Evolutionary conservation across 257 asterid genomes (phyloP).

Genomic region (Cruciata laevipes): DNA sequence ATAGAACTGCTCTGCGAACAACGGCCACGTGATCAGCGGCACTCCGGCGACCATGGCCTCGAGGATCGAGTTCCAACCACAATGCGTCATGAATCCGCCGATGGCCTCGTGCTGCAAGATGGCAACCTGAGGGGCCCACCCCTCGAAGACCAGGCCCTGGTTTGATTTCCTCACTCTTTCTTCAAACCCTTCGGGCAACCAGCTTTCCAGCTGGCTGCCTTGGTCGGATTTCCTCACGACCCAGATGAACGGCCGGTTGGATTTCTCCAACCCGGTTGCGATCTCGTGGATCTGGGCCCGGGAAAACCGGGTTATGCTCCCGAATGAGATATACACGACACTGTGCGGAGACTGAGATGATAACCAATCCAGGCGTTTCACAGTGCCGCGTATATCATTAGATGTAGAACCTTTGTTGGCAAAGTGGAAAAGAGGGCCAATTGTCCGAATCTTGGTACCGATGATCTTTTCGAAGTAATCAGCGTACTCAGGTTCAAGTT

Average conservation of each 20-base stretch:
- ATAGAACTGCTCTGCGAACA: conserved; percentile 27
- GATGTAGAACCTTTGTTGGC: conserved; percentile 5
- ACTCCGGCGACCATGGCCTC: conserved; percentile 23
- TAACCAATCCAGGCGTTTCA: conserved; percentile 16
- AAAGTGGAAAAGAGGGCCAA: conserved; percentile 29
- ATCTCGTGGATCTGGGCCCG: conserved; percentile 21
- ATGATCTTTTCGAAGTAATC: conserved; percentile 14
- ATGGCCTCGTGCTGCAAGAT: conserved; percentile 21
- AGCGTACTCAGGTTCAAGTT: conserved; percentile 24
- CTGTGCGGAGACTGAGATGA: conserved; percentile 11
- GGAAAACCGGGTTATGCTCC: conserved; percentile 16
- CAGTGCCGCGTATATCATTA: not conserved
- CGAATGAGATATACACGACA: conserved; percentile 24
- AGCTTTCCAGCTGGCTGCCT: conserved; percentile 3
- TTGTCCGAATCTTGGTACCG: conserved; percentile 13
- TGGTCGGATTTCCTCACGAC: conserved; percentile 3
- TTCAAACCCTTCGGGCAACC: conserved; percentile 23
- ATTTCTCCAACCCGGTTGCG: conserved; percentile 20
- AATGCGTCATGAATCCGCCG: conserved; percentile 30
- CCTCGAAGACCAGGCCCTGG: conserved; percentile 21
- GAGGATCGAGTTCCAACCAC: conserved; percentile 30
- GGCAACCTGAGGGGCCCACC: conserved; percentile 25
- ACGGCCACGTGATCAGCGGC: conserved; percentile 29
- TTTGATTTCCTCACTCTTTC: conserved; percentile 2
- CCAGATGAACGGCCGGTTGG: conserved; percentile 20